A percentile compares a stretch with the other conserved stretches of the same genome.
Evolutionary conservation across 2,329 filamentous ascomycete genomes (phyloP).

Genomic region (Pestalotiopsis sp.): DNA sequence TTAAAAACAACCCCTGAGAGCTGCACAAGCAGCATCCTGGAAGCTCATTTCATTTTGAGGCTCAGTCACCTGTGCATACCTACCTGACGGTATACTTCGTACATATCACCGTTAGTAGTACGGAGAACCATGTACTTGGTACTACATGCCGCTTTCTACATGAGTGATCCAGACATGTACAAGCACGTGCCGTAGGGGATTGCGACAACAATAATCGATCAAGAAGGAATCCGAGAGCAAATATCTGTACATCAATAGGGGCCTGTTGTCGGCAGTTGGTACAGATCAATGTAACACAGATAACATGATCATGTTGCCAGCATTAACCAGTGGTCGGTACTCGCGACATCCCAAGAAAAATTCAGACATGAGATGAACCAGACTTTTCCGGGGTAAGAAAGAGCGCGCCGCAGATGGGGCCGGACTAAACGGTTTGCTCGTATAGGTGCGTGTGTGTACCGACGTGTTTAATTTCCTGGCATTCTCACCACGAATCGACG

Average conservation of each 20-base stretch:
- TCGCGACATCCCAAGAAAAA: not conserved
- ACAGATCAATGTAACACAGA: not conserved
- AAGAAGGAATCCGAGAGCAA: not conserved
- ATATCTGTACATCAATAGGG: not conserved
- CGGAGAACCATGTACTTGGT: not conserved
- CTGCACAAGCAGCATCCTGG: not conserved
- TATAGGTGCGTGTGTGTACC: not conserved
- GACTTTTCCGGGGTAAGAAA: not conserved
- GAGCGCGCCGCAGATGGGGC: not conserved
- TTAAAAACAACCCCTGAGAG: not conserved
- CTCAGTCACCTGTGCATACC: not conserved
- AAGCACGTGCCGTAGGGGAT: not conserved
- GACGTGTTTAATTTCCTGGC: not conserved
- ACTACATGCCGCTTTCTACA: not conserved
- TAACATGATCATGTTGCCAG: not conserved
- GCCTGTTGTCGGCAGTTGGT: not conserved
- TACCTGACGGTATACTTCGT: not conserved
- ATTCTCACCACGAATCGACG: not conserved
- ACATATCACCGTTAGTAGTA: not conserved
- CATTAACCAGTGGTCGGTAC: not conserved
- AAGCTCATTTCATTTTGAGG: not conserved
- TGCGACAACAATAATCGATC: not conserved
- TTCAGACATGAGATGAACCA: not conserved
- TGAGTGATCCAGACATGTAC: not conserved
- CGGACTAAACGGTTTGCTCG: not conserved